A percentile compares a stretch with the other conserved stretches of the same genome.
Evolutionary conservation across 2,329 filamentous ascomycete species (phyloP).

Genomic region (Apiospora saccharicola): DNA sequence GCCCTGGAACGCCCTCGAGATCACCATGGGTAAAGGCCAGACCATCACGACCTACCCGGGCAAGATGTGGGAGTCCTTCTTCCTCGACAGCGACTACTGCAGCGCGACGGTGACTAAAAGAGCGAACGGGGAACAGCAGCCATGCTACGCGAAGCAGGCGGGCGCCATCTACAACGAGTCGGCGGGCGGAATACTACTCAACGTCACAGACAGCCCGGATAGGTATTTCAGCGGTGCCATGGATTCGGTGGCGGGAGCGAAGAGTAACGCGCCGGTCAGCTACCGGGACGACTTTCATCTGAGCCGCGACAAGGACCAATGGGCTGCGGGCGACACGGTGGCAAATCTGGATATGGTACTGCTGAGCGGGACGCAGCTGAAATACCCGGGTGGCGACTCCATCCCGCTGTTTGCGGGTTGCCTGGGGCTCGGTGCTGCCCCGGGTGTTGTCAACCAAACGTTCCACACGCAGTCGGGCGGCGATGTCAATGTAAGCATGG

Average conservation of each 20-base stretch:
- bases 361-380: constrained; percentile 27
- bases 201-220: background rate
- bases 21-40: constrained; percentile 30
- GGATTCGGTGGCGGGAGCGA: background rate
- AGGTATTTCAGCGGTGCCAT: constrained; percentile 2
- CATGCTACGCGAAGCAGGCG: background rate
- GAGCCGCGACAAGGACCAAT: background rate
- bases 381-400: constrained; percentile 34
- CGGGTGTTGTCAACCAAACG: constrained; percentile 26
- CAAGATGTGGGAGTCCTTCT: constrained; percentile 26
- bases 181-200: background rate
- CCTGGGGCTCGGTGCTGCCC: constrained; percentile 34
- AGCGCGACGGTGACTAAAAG: too few relatives aligned
- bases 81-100: background rate
- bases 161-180: background rate
- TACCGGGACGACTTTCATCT: constrained; percentile 1
- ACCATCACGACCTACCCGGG: constrained; percentile 35
- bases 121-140: too few relatives aligned
- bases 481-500: background rate
- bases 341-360: background rate
- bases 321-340: background rate
- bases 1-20: constrained; percentile 38
- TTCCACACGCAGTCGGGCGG: background rate
- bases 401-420: constrained; percentile 37
- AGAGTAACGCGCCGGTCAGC: background rate